Conservation (phyloP, 2,329 filamentous ascomycete genomes). For the Fusarium luffae region DNA sequence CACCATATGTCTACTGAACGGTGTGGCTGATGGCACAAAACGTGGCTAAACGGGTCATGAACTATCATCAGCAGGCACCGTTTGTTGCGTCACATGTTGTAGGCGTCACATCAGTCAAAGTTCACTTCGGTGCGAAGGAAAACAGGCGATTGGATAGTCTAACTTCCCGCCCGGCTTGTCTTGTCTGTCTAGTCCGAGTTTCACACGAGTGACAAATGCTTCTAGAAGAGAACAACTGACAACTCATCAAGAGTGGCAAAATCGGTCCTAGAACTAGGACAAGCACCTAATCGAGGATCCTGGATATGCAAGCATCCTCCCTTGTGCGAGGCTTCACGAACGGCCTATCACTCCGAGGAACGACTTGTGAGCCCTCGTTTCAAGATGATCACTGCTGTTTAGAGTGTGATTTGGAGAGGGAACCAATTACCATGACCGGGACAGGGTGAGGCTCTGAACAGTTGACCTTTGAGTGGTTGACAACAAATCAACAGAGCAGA, state of each 20-base stretch:
- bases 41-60: slow-evolving; percentile 28
- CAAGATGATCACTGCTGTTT: slow-evolving; percentile 8
- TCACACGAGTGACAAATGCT: slow-evolving; percentile 15
- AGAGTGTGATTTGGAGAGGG: slow-evolving; percentile 2
- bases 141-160: slow-evolving; percentile 19
- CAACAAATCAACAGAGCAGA: slow-evolving; percentile 6
- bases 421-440: background rate
- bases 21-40: slow-evolving; percentile 15
- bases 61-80: slow-evolving; percentile 28
- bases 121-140: slow-evolving; percentile 4
- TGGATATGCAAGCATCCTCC: slow-evolving; percentile 15
- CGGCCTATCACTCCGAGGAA: slow-evolving; percentile 7
- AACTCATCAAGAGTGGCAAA: slow-evolving; percentile 34
- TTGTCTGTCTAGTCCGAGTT: slow-evolving; percentile 6
- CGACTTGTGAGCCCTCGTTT: slow-evolving; percentile 17
- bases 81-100: slow-evolving; percentile 32
- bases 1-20: background rate
- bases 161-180: slow-evolving; percentile 18
- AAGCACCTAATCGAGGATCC: slow-evolving; percentile 8
- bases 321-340: slow-evolving; percentile 5
- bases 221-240: slow-evolving; percentile 34
- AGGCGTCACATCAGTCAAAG: slow-evolving; percentile 3
- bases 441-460: slow-evolving; percentile 12
- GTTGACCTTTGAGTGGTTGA: background rate
- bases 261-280: slow-evolving; percentile 3